These are phyloP conservation scores for Amanita pallidorosea DNA, from an alignment of 768 basidiomycete species.

Conservation along the genomic window DNA sequence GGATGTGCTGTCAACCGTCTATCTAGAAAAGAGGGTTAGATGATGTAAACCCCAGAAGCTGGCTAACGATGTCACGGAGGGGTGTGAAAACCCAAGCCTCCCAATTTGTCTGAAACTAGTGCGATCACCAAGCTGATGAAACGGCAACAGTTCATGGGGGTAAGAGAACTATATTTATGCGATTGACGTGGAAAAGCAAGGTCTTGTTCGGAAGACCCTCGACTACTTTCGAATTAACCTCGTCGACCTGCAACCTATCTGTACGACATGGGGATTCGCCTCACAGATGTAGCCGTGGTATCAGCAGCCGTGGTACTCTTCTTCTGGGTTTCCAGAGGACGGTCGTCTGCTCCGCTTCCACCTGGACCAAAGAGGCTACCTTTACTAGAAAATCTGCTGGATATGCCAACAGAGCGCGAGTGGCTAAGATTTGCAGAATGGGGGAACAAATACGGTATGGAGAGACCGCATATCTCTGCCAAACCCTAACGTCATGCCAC, in stretches of 20 bases:
- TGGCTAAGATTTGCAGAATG: constrained; percentile 33
- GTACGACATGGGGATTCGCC: background rate
- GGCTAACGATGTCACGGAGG: no score
- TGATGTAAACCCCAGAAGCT: no score
- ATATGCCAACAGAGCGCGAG: constrained; percentile 27
- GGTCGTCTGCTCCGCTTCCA: constrained; percentile 19
- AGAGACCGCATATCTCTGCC: no score
- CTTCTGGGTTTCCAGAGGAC: background rate
- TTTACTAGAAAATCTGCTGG: constrained; percentile 31
- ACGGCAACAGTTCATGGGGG: background rate
- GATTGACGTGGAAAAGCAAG: background rate
- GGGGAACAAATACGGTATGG: constrained; percentile 28
- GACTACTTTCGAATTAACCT: background rate
- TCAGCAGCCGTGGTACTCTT: background rate
- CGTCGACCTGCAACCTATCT: background rate
- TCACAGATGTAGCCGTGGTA: background rate
- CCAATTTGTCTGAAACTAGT: background rate
- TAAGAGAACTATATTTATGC: background rate
- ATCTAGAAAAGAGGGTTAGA: no score
- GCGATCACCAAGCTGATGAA: background rate
- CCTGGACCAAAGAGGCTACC: constrained; percentile 32
- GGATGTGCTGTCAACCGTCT: no score
- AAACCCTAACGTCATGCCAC: background rate
- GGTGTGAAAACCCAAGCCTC: background rate
- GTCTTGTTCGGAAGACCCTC: background rate